Percentiles rank a stretch among this genome's conserved stretches.
phyloP scores from a whole-genome alignment of 148 eudicot genomes.

The Pouteria glomerata region DNA sequence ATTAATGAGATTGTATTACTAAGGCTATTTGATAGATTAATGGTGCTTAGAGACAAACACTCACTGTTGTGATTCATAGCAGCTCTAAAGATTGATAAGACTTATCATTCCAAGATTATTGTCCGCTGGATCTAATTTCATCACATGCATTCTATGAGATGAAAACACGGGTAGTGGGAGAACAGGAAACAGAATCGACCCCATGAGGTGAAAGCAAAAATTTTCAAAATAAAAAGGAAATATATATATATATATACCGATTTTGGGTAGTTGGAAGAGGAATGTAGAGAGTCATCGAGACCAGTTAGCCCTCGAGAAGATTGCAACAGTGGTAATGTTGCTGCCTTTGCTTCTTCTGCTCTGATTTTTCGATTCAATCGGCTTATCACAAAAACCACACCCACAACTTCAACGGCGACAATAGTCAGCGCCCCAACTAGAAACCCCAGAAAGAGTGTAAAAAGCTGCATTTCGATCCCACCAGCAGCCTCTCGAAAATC shows the following conservation, averaged over 20 bases:
- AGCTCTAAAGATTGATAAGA: too few species aligned
- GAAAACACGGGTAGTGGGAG: too few species aligned
- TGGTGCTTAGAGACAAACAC: too few species aligned
- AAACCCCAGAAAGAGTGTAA: conserved; percentile 6
- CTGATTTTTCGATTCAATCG: not conserved
- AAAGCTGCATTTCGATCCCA: conserved; percentile 1
- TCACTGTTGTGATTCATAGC: too few species aligned
- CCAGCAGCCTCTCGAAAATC: too few species aligned
- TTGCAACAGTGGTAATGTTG: conserved; percentile 3
- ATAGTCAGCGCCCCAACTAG: conserved; percentile 13
- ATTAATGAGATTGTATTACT: too few species aligned
- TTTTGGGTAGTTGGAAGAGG: conserved; percentile 10
- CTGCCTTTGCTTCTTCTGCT: conserved; percentile 1
- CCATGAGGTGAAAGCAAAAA: not conserved
- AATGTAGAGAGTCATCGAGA: not conserved
- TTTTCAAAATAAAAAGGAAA: too few species aligned
- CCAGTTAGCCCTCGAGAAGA: not conserved
- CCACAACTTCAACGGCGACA: conserved; percentile 6
- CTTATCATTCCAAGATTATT: too few species aligned
- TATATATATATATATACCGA: conserved; percentile 1
- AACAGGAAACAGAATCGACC: not conserved
- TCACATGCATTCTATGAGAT: too few species aligned
- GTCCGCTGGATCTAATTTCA: too few species aligned
- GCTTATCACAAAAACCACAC: conserved; percentile 3
- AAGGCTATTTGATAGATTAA: too few species aligned